Evolutionary conservation across 768 basidiomycete species (phyloP).

Genomic region (Rhizopogon vesiculosus): DNA sequence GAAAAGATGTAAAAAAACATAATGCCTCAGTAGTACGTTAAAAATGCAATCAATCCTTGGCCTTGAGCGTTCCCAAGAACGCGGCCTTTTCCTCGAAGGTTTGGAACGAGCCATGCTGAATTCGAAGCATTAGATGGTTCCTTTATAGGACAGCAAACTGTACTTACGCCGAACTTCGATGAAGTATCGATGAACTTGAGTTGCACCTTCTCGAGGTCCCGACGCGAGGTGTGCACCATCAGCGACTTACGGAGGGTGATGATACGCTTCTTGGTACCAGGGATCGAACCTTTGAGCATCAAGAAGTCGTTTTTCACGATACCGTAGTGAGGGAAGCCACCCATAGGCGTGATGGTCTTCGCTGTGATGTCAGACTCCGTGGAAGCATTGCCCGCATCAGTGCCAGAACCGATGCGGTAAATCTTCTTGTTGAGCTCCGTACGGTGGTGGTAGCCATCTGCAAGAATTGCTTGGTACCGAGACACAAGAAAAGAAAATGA

Average conservation of each 20-base stretch:
- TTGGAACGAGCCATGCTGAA: constrained; percentile 93
- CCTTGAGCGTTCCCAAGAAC: constrained; percentile 91
- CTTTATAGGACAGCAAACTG: background rate
- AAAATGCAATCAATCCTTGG: constrained; percentile 54
- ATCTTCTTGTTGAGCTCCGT: constrained; percentile 99
- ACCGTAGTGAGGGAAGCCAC: constrained; percentile 99
- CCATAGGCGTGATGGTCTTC: constrained; percentile 94
- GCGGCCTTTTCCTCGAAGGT: constrained; percentile 93
- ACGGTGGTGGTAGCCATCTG: constrained; percentile 94
- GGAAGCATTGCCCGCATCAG: constrained; percentile 79
- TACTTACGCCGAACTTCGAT: constrained; percentile 90
- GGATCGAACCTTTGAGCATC: constrained; percentile 93
- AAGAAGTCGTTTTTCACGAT: constrained; percentile 98
- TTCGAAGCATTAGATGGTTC: constrained; percentile 3
- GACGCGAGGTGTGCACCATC: constrained; percentile 92
- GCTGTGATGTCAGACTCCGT: constrained; percentile 94
- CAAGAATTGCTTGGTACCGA: constrained; percentile 5
- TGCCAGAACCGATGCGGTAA: constrained; percentile 85
- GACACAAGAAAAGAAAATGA: background rate
- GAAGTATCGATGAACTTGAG: constrained; percentile 99
- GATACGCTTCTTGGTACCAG: constrained; percentile 97
- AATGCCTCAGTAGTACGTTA: constrained; percentile 35
- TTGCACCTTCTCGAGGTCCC: constrained; percentile 95
- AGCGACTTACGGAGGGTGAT: constrained; percentile 96
- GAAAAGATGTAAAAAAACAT: constrained; percentile 30